A percentile compares a stretch with the other conserved stretches of the same genome.
phyloP scores from a whole-genome alignment of 768 basidiomycete genomes.

The Gelatoporia subvermispora region DNA sequence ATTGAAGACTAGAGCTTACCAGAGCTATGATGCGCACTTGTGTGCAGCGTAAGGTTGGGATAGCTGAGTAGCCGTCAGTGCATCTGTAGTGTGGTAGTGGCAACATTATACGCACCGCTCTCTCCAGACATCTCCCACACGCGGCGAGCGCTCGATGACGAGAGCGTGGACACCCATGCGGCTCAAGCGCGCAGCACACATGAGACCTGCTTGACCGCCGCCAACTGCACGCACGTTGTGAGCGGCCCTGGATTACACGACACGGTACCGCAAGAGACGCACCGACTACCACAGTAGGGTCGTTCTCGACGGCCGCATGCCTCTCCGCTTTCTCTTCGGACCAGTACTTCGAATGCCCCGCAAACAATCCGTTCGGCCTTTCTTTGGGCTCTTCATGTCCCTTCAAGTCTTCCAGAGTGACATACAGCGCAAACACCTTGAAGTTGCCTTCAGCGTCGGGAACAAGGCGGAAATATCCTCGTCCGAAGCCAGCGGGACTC shows the following conservation, averaged over 20 bases:
- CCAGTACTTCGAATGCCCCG: constrained; percentile 34
- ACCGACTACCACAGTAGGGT: constrained; percentile 47
- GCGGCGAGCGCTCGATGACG: constrained; percentile 49
- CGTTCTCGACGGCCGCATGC: constrained; percentile 32
- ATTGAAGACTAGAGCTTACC: constrained; percentile 38
- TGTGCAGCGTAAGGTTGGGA: constrained; percentile 46
- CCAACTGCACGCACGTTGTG: constrained; percentile 34
- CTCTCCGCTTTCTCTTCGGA: constrained; percentile 27
- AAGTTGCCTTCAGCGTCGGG: constrained; percentile 34
- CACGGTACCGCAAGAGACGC: constrained; percentile 12
- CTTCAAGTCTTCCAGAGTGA: constrained; percentile 44
- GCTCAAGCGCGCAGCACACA: constrained; percentile 61
- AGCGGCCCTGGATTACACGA: no score
- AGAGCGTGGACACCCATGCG: constrained; percentile 45
- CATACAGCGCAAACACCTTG: constrained; percentile 43
- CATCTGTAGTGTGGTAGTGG: no score
- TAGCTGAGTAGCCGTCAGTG: no score
- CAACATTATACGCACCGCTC: constrained; percentile 58
- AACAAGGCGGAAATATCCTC: constrained; percentile 41
- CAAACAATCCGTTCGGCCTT: constrained; percentile 20
- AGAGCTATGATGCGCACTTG: no score
- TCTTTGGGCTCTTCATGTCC: constrained; percentile 36
- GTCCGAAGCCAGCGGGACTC: constrained; percentile 30
- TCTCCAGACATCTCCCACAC: constrained; percentile 57
- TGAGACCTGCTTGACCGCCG: constrained; percentile 65